Base-by-base conservation (phyloP, 768 basidiomycete species). In the Melanogaster broomeanus region DNA sequence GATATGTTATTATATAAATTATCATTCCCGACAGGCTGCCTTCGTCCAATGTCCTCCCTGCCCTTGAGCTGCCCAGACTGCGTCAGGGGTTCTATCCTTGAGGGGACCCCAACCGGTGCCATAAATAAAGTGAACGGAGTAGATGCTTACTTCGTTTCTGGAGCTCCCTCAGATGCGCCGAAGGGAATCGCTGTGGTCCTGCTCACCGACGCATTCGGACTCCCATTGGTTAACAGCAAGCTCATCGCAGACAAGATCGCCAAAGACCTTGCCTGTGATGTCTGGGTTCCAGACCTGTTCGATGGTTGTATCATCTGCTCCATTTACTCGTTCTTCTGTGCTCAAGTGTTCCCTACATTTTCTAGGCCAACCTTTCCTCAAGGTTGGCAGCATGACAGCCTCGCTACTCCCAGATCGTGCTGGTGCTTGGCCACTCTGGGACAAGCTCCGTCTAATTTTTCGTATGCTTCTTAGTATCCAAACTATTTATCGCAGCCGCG, bases 221-320 rank as follows among this genome's bases (percentile, higher is more conserved):
- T 85, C 6, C 68, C 72, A 4, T 61, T 84, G 15, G 56, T 72
- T 31, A 84, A 85, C 56, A 72, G 67, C 54, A 82, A 80, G 57
- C 72, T 87, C 50, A 68, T 85, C 6, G 83, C 83, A 2, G 83
- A 86, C 63, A 67, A 72, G 24, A 61, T 84, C 21, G 74, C 82
- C 8, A 66, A 74, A 49, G 58, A 66, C 16, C 59, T 85, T 25
- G 66, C 71, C 16, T 81, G 83, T 54, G 84, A 86, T 57, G 83
- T 84, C 16, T 86, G 81, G 78, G 72, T 83, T 16, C 84, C 84
- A 9, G 82, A 87, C 65, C 63, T 82, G 42, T 86, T 84, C 57
- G 62, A 72, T 53, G 84, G 83, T 79, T 47, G 41, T 69, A 59
- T 31, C 48, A 16, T 42, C 31, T 30, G 4, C 35, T 37, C 12